Evolutionary conservation across 139 green algal genomes (phyloP), one percentile per base, ranked within the genome.

Genomic region (Coelastrella sp.): DNA sequence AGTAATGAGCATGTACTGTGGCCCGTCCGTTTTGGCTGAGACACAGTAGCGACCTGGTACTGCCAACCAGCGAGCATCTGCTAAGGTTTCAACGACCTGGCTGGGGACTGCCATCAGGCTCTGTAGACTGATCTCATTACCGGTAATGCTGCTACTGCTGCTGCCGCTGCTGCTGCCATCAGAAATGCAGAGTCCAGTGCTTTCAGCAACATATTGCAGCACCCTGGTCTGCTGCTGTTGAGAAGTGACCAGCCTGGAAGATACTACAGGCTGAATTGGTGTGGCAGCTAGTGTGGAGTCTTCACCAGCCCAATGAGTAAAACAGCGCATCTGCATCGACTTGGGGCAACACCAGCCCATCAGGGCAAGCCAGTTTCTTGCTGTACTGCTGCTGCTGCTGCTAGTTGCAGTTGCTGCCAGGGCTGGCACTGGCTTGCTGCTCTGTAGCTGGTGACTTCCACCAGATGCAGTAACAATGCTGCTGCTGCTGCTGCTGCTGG

Each of bases 11-110:
- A 89, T 53, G 73, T 83, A 34, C 30, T 84, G 71, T 4, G 87
- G 89, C 72, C 84, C 87, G 43, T 89, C 79, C 41, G 23, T 59
- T 60, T 87, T 89, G 17, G 67, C 63, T 21, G 69, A 83, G 25
- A 89, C 87, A n/a, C 34, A 27, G 64, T 91, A 91, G 15, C 87
- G 83, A 3, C 84, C 84, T 25, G 83, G 84, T 23, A 35, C 41
- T 32, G 57, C 66, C 21, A 87, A 4, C 86, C 86, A 87, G 3
- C 11, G 27, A 2, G 50, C 79, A 41, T 87, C 79, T 53, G 77
- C 77, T 48, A 66, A 37, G 6, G 63, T 35, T 48, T 38, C 37
- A 2, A 57, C 5, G 35, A 51, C 41, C n/a, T 32, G 62, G 62
- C 1, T 71, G 8, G 62, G 62, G 11, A 71, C 27, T n/a, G 27